These are phyloP conservation scores for Allomyces arbusculus DNA, from an alignment of 192 early-diverging fungal genomes.

Conservation along the genomic window DNA sequence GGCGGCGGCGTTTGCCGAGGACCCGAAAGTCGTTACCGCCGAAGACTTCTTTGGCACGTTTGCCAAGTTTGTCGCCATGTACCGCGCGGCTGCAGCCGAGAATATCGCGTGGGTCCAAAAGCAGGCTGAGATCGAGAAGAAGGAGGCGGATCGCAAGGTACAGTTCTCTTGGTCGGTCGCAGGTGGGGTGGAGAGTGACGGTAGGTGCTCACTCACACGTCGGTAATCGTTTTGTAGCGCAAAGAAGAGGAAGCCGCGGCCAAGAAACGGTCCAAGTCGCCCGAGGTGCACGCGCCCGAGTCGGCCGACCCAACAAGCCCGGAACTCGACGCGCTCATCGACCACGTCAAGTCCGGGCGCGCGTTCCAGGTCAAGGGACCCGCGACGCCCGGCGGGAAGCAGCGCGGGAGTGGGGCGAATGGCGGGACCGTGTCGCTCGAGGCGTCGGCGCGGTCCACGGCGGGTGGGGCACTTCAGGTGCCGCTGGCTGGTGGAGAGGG, in stretches of 20 bases:
- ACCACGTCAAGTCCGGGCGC: background rate
- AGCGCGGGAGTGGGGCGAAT: background rate
- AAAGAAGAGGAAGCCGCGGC: background rate
- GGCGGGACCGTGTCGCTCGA: background rate
- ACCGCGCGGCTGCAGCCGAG: background rate
- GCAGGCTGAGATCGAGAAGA: background rate
- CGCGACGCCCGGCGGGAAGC: background rate
- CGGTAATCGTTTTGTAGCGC: background rate
- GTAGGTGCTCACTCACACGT: background rate
- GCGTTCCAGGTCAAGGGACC: background rate
- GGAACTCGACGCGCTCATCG: background rate
- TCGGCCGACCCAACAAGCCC: background rate
- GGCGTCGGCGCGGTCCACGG: background rate
- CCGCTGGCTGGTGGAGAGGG: background rate
- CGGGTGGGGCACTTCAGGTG: background rate
- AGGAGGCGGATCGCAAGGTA: background rate
- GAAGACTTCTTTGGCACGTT: background rate
- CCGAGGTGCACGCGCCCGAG: background rate
- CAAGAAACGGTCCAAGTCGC: background rate
- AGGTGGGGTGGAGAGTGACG: background rate
- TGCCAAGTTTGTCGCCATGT: background rate
- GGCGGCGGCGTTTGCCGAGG: background rate
- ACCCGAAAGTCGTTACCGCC: background rate
- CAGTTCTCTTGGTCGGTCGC: no score
- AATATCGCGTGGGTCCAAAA: background rate